Evolutionary conservation across 345 rosid genomes (phyloP), one percentile per base, ranked within the genome.

Genomic region (Corymbia maculata): DNA sequence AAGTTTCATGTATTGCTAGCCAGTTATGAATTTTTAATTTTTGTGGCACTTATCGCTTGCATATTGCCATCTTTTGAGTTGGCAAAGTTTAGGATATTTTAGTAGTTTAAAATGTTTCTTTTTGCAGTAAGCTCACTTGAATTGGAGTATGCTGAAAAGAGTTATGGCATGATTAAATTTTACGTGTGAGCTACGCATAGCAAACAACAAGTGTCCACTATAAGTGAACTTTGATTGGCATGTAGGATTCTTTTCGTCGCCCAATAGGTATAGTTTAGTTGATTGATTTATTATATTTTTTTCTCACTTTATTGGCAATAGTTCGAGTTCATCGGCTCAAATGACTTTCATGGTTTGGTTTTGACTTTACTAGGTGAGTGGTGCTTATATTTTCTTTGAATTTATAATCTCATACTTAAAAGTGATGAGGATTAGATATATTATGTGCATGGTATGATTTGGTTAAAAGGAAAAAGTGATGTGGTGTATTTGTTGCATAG

Each of bases 131-230:
- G 13, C 28, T 55, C 13, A 55, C 28, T 64, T 64, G 17, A 6
- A 64, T n/a, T 0, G 8, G 9, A 13, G 13, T 64, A 30, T 36
- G 42, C n/a, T 6, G 75, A 14, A 64, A 17, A 64, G 15, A 64
- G 32, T n/a, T n/a, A 17, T 3, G 5, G 36, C 19, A 13, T 9
- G 75, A n/a, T 17, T 17, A 64, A 64, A 6, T 13, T 13, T 64
- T 64, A 3, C 4, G 0, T 6, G 36, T 15, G 0, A 28, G 36
- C 2, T 13, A 28, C 1, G 0, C 14, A 6, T 64, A 64, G 36
- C 15, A 5, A 28, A 64, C 19, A n/a, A 13, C 19, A 64, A 64
- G 75, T 64, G 19, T 64, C 75, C n/a, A 64, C 36, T 3, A n/a
- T 64, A 13, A 8, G 13, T 7, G 9, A 61, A 64, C 36, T 64